These are phyloP conservation scores for Henckelia pumila DNA, from an alignment of 257 asterid species.

Conservation along the genomic window DNA sequence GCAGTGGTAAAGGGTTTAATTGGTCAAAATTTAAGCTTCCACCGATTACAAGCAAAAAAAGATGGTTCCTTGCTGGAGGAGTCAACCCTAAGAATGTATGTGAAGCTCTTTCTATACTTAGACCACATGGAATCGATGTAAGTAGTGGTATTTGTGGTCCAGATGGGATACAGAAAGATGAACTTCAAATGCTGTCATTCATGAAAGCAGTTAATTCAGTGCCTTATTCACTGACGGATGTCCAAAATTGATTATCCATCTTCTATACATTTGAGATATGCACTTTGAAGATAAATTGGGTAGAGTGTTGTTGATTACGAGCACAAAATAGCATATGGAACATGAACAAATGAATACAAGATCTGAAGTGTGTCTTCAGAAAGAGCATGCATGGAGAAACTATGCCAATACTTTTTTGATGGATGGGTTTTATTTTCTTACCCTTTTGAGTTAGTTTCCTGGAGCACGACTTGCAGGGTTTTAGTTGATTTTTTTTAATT, in stretches of 20 bases:
- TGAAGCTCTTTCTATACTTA: slow-evolving; percentile 66
- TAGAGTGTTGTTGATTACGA: background rate
- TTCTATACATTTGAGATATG: background rate
- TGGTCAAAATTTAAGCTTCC: slow-evolving; percentile 81
- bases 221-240: slow-evolving; percentile 28
- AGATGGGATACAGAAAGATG: slow-evolving; percentile 77
- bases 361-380: too few relatives aligned
- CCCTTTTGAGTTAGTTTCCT: too few relatives aligned
- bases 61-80: slow-evolving; percentile 97
- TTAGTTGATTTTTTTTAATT: too few relatives aligned
- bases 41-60: slow-evolving; percentile 57
- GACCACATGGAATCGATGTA: slow-evolving; percentile 82
- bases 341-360: too few relatives aligned
- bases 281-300: background rate
- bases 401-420: too few relatives aligned
- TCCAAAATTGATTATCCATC: background rate
- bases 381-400: too few relatives aligned
- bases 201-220: slow-evolving; percentile 62
- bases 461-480: too few relatives aligned
- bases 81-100: slow-evolving; percentile 63
- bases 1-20: slow-evolving; percentile 82
- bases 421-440: too few relatives aligned
- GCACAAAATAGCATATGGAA: background rate
- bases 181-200: slow-evolving; percentile 54
- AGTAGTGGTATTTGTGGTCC: slow-evolving; percentile 92